Percentiles rank a stretch among this genome's conserved stretches.
phyloP scores from a whole-genome alignment of 805 yeast species.

The Starmera amethionina region DNA sequence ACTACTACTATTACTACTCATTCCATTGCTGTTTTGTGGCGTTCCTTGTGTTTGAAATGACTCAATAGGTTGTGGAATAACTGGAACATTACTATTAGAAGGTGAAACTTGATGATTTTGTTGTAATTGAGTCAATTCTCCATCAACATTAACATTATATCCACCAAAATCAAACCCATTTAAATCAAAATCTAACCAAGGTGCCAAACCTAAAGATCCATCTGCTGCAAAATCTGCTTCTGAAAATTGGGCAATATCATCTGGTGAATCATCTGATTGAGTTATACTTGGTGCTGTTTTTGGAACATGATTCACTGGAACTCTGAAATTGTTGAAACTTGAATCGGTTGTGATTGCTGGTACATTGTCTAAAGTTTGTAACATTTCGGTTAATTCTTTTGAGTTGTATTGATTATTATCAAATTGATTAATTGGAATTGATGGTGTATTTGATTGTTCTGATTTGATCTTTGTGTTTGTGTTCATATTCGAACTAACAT shows the following conservation, averaged over 20 bases:
- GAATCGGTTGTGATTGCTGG: constrained; percentile 16
- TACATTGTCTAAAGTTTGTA: constrained; percentile 15
- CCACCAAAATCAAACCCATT: constrained; percentile 10
- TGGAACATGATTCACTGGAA: constrained; percentile 3
- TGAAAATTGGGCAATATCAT: constrained; percentile 5
- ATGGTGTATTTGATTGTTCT: too few species aligned
- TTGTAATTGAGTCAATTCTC: constrained; percentile 1
- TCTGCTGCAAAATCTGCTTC: constrained; percentile 66
- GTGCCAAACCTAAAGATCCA: constrained; percentile 70
- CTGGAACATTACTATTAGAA: background rate
- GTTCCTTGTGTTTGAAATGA: too few species aligned
- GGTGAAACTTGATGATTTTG: background rate
- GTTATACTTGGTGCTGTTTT: constrained; percentile 1
- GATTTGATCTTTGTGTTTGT: too few species aligned
- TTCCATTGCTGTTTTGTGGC: too few species aligned
- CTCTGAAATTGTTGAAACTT: constrained; percentile 4
- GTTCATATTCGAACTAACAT: too few species aligned
- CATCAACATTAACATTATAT: constrained; percentile 4
- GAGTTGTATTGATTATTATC: too few species aligned
- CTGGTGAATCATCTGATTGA: constrained; percentile 1
- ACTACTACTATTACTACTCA: too few species aligned
- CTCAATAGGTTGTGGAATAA: background rate
- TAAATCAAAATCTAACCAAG: constrained; percentile 43
- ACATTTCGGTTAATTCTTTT: constrained; percentile 14
- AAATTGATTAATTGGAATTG: background rate